Evolutionary conservation across 495 filamentous ascomycete species (phyloP), one percentile per base, ranked within the genome.

Genomic region (Penicillium crystallinum): DNA sequence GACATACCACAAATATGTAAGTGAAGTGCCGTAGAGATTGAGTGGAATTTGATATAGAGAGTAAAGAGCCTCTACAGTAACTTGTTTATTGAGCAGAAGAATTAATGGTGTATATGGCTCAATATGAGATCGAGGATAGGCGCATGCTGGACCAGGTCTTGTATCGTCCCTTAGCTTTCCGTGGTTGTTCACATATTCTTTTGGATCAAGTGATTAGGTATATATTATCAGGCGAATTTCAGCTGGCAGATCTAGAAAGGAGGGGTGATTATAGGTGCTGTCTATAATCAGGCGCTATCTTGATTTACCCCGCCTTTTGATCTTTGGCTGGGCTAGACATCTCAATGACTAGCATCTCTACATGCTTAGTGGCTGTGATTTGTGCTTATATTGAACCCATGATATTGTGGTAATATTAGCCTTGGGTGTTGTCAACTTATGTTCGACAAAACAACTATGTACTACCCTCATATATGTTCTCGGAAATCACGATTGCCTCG

Each of bases 171-270:
- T 29, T n/a, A 57, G 49, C 42, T 57, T 46, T 21, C 41, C 38
- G 25, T 57, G 54, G 22, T 49, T 46, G 23, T 38, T 50, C 22
- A 60, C 34, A 23, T 60, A 60, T 27, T 60, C 49, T 17, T 60
- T 57, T 31, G 57, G 57, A 14, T 51, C 25, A 11, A 60, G 35
- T 30, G 41, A 38, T 21, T 60, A 46, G 3, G 45, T 38, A 29
- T 60, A 60, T 23, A 60, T 54, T 7, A 53, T 51, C 14, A 53
- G 14, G 6, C 54, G 54, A 14, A 60, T 57, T 40, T 60, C 57
- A 4, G 34, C 42, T 21, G 54, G 57, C n/a, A 60, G 41, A n/a
- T 33, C 42, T 31, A 45, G 27, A 8, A 45, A 45, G 27, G 29
- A 31, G 27, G 21, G 2, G 27, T 19, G 53, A 9, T 2, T 14